Evolutionary conservation across 805 yeast species (phyloP).

Genomic region (Cyberlindnera mississippiensis): DNA sequence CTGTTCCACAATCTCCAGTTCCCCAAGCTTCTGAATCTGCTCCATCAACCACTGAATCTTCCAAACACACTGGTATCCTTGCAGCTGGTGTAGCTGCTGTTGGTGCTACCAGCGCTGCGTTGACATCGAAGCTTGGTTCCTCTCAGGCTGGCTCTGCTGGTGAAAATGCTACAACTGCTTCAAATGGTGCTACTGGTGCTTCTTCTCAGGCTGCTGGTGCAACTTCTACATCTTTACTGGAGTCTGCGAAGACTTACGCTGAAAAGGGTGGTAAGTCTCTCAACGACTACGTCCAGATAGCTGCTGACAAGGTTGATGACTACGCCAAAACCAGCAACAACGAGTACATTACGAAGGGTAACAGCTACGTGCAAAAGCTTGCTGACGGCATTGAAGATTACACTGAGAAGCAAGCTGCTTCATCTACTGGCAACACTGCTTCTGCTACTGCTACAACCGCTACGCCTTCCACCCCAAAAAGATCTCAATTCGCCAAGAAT

Average conservation of each 20-base stretch:
- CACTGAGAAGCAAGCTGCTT: constrained; percentile 3
- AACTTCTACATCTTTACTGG: constrained; percentile 1
- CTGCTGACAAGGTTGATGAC: constrained; percentile 18
- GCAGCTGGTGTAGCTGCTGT: constrained; percentile 2
- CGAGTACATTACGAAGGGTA: constrained; percentile 12
- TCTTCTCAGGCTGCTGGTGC: constrained; percentile 1
- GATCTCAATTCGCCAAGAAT: constrained; percentile 1
- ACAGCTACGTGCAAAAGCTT: constrained; percentile 12
- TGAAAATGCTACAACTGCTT: too few species aligned
- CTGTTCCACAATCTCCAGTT: too few species aligned
- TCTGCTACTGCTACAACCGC: constrained; percentile 4
- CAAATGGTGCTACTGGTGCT: neutral
- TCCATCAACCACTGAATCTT: constrained; percentile 1
- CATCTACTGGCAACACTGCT: neutral
- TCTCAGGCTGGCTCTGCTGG: neutral
- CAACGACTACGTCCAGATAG: constrained; percentile 14
- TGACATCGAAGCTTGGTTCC: neutral
- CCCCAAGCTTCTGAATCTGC: constrained; percentile 1
- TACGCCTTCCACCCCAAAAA: constrained; percentile 1
- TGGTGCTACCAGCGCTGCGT: constrained; percentile 1
- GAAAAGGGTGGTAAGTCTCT: constrained; percentile 8
- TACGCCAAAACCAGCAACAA: constrained; percentile 15
- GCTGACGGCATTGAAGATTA: constrained; percentile 17
- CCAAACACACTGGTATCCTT: constrained; percentile 1
- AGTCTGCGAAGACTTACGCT: constrained; percentile 9